A percentile compares a stretch with the other conserved stretches of the same genome.
These are phyloP conservation scores for Globisporangium parvum DNA, from an alignment of 352 stramenopile species.

Conservation along the genomic window DNA sequence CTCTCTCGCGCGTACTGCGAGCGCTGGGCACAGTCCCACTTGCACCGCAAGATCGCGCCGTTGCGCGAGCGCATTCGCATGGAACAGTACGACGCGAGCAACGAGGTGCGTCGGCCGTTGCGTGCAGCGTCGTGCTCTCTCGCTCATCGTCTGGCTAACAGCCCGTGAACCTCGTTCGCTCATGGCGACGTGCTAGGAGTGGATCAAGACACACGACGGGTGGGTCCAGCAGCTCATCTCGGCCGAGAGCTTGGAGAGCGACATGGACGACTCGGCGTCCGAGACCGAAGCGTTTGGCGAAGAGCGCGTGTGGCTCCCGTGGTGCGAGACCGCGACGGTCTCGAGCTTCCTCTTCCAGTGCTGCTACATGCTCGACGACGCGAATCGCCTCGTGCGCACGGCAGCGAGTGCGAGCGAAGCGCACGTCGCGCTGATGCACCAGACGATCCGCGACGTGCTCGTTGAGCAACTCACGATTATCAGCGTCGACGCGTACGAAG, in stretches of 20 bases:
- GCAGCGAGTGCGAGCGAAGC: constrained; percentile 27
- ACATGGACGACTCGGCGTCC: constrained; percentile 30
- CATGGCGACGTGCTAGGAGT: constrained; percentile 21
- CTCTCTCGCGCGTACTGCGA: constrained; percentile 69
- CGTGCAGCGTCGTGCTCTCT: too few relatives aligned
- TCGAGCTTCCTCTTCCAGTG: constrained; percentile 83
- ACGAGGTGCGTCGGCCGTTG: constrained; percentile 68
- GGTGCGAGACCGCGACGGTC: constrained; percentile 75
- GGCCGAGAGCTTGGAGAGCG: constrained; percentile 30
- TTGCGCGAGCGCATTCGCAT: constrained; percentile 52
- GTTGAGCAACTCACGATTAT: constrained; percentile 74
- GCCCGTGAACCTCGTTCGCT: background rate
- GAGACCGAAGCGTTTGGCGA: constrained; percentile 39
- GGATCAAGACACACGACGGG: constrained; percentile 64
- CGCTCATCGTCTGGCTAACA: background rate
- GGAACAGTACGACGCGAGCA: constrained; percentile 67
- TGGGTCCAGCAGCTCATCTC: constrained; percentile 69
- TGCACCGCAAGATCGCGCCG: constrained; percentile 60
- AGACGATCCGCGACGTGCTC: constrained; percentile 57
- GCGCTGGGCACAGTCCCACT: constrained; percentile 45
- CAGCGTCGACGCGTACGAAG: constrained; percentile 66
- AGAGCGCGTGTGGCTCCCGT: constrained; percentile 82
- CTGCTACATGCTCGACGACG: constrained; percentile 79
- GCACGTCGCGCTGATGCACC: constrained; percentile 60
- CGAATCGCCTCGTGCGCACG: constrained; percentile 52